phyloP scores from a whole-genome alignment of 139 green algal genomes.

The Micractinium conductrix region DNA sequence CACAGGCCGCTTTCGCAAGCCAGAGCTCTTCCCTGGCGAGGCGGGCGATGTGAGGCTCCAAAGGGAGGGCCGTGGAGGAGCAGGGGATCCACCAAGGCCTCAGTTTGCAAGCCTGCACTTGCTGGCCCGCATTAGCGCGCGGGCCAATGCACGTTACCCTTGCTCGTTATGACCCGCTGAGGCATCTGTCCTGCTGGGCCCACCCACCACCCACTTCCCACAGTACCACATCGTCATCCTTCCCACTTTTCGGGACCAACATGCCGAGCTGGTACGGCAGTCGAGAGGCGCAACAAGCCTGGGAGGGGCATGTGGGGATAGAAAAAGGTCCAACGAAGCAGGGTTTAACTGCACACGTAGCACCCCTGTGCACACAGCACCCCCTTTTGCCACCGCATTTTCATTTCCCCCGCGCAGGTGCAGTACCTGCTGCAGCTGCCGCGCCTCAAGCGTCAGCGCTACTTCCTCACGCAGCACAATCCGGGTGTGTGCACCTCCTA shows the following conservation, averaged over 20 bases:
- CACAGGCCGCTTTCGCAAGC: constrained; percentile 21
- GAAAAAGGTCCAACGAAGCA: too few species aligned
- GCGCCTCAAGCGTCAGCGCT: constrained; percentile 7
- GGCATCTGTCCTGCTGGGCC: neutral
- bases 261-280: constrained; percentile 36
- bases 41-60: constrained; percentile 27
- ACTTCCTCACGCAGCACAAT: constrained; percentile 33
- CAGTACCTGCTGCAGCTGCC: constrained; percentile 29
- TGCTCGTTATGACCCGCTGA: neutral
- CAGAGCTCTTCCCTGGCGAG: constrained; percentile 22
- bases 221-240: constrained; percentile 36
- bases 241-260: constrained; percentile 29
- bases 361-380: too few species aligned
- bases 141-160: too few species aligned
- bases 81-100: too few species aligned
- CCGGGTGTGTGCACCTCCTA: neutral
- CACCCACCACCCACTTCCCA: too few species aligned
- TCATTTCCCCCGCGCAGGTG: neutral
- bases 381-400: too few species aligned
- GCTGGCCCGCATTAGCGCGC: too few species aligned
- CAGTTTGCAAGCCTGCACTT: too few species aligned
- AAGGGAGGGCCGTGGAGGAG: too few species aligned
- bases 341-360: too few species aligned
- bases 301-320: too few species aligned
- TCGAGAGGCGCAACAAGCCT: too few species aligned